Evolutionary conservation across 2,329 filamentous ascomycete species (phyloP).

Genomic region (Rhynchosporium agropyri): DNA sequence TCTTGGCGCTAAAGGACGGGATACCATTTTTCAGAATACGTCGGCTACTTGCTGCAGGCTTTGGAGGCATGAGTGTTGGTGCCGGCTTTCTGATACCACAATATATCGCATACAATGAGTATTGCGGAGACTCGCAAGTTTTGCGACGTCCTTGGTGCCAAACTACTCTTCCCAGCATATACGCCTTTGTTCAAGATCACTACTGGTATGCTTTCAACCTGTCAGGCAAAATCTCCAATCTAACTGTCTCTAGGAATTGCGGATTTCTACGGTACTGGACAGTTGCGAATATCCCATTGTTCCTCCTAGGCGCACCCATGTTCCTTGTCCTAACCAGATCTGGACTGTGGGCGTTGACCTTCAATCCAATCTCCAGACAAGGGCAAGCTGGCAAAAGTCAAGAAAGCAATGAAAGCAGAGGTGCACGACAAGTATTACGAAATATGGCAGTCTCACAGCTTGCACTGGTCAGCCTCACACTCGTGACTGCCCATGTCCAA

Average conservation of each 20-base stretch:
- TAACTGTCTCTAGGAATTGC: conserved; percentile 65
- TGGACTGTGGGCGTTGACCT: conserved; percentile 48
- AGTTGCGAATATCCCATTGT: conserved; percentile 80
- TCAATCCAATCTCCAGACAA: conserved; percentile 25
- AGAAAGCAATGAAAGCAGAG: not conserved
- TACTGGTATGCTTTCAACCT: conserved; percentile 72
- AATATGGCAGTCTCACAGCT: conserved; percentile 72
- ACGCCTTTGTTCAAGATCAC: conserved; percentile 81
- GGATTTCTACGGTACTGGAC: conserved; percentile 94
- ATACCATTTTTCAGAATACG: conserved; percentile 49
- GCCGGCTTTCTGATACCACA: conserved; percentile 74
- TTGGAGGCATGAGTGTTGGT: conserved; percentile 70
- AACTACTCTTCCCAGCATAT: conserved; percentile 78
- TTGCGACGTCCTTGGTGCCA: conserved; percentile 71
- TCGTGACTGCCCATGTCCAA: conserved; percentile 88
- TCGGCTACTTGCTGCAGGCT: conserved; percentile 58
- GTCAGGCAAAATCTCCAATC: not conserved
- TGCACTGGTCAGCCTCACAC: conserved; percentile 68
- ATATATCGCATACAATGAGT: conserved; percentile 70
- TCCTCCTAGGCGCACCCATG: conserved; percentile 80
- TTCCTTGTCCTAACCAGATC: conserved; percentile 69
- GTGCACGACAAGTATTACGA: conserved; percentile 32
- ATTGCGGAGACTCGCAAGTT: conserved; percentile 54
- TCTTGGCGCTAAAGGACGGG: conserved; percentile 48
- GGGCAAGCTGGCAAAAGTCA: not conserved